Evolutionary conservation across 2,329 filamentous ascomycete genomes (phyloP), one percentile per base, ranked within the genome.

Genomic region (Geosmithia flava): DNA sequence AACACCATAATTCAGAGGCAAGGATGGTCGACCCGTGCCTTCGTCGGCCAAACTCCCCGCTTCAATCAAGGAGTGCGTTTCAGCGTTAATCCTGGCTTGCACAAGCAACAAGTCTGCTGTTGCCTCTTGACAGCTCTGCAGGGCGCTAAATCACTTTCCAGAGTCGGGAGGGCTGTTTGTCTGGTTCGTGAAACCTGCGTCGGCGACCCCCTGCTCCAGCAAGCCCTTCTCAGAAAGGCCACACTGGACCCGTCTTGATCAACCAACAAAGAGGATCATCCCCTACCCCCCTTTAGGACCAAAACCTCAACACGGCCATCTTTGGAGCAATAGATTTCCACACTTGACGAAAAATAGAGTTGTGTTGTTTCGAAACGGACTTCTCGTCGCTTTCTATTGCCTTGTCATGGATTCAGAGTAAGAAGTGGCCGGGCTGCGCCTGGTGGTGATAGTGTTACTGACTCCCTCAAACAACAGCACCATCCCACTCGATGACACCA

Each of bases 401-500:
- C n/a, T 5, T 27, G 20, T 19, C 40, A 64, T 64, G 62, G 58
- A 61, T 44, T 37, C 53, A 51, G 62, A 61, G 62, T 65, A 58
- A 58, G 61, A 23, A 45, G 44, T 23, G 44, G 44, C 20, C 20
- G 19, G 20, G 42, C 7, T 11, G 2, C 20, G 4, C 20, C 20
- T 20, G 10, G 7, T 23, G 42, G 20, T 20, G 19, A 8, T 27
- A 27, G 42, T 23, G 51, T 43, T 23, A 20, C 44, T 49, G 41
- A 49, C 42, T 15, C 8, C 41, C n/a, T 11, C 27, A 58, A 78
- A 74, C 54, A 68, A 71, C 55, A 66, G 67, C 53, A 77, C 68
- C 46, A 69, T 66, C 50, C 68, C 71, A 53, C 65, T 85, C 54
- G 80, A 83, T 62, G 71, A 74, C 48, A 65, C 66, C 43, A 78